Conservation (phyloP, 1,139 yeast species). For the Yamadazyma blattariae region DNA sequence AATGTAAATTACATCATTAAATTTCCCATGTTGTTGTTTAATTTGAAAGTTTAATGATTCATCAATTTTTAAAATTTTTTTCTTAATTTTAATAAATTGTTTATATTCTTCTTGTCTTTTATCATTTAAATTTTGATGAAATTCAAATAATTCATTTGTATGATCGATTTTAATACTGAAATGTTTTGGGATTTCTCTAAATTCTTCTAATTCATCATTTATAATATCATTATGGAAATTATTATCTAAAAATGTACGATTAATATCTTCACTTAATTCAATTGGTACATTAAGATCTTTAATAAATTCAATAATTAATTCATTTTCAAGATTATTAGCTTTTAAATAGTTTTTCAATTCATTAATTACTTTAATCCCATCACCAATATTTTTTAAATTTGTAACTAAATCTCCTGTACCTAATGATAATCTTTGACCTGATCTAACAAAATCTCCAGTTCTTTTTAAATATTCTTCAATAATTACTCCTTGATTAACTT, state of each 20-base stretch:
- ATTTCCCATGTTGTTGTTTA: slow-evolving; percentile 30
- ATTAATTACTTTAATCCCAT: slow-evolving; percentile 24
- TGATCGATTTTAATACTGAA: slow-evolving; percentile 31
- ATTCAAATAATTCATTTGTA: slow-evolving; percentile 20
- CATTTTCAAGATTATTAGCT: slow-evolving; percentile 8
- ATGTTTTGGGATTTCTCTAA: slow-evolving; percentile 4
- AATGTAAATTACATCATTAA: slow-evolving; percentile 31
- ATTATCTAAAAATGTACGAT: slow-evolving; percentile 21
- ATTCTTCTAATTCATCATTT: slow-evolving; percentile 9
- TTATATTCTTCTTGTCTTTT: slow-evolving; percentile 23
- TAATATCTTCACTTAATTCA: slow-evolving; percentile 25
- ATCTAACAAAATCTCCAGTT: slow-evolving; percentile 39
- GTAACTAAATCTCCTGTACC: slow-evolving; percentile 33
- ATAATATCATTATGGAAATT: not conserved
- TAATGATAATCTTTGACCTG: slow-evolving; percentile 35
- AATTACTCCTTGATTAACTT: slow-evolving; percentile 16
- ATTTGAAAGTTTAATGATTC: slow-evolving; percentile 25
- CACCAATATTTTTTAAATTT: slow-evolving; percentile 31
- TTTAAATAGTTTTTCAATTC: slow-evolving; percentile 22
- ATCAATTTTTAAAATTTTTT: slow-evolving; percentile 23
- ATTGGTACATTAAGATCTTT: slow-evolving; percentile 27
- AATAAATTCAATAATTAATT: slow-evolving; percentile 19
- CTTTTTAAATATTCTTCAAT: slow-evolving; percentile 20
- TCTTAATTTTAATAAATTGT: slow-evolving; percentile 20
- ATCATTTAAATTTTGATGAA: slow-evolving; percentile 33